Percentiles rank a stretch among this genome's conserved stretches.
Conservation (phyloP, 2,329 filamentous ascomycete species). For the Nothophaeocryptopus gaeumannii region DNA sequence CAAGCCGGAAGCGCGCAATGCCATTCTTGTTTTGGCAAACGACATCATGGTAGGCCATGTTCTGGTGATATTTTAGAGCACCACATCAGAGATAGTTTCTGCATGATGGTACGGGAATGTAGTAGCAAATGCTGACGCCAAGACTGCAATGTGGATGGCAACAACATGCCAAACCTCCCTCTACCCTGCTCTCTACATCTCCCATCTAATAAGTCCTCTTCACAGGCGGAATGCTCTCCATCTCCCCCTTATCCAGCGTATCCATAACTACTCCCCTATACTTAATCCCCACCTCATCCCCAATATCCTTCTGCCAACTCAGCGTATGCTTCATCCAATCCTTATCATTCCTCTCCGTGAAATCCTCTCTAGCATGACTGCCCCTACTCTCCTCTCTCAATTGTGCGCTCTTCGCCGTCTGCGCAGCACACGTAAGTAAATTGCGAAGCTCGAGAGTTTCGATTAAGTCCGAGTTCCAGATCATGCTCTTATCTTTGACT, state of each 20-base stretch:
- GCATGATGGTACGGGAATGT: no score
- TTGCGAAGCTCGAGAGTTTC: constrained; percentile 50
- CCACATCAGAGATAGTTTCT: no score
- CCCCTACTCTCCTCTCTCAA: constrained; percentile 46
- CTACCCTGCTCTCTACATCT: no score
- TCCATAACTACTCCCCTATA: constrained; percentile 43
- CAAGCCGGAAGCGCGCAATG: background rate
- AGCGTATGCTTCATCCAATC: constrained; percentile 50
- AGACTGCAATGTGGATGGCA: no score
- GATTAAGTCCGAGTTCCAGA: constrained; percentile 51
- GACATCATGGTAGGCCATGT: background rate
- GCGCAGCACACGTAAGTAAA: constrained; percentile 46
- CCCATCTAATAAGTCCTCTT: constrained; percentile 29
- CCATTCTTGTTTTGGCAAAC: background rate
- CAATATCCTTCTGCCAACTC: constrained; percentile 44
- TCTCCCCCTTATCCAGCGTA: constrained; percentile 48
- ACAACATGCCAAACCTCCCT: no score
- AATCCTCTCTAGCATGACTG: constrained; percentile 50
- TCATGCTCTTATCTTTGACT: constrained; percentile 44
- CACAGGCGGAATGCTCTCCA: constrained; percentile 33
- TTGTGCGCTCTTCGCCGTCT: constrained; percentile 47
- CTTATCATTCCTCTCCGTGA: constrained; percentile 41
- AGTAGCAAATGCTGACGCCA: no score
- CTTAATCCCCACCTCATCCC: constrained; percentile 41
- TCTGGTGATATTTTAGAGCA: no score